phyloP scores from a whole-genome alignment of 2,329 filamentous ascomycete genomes.

The Aspergillus arachidicola region DNA sequence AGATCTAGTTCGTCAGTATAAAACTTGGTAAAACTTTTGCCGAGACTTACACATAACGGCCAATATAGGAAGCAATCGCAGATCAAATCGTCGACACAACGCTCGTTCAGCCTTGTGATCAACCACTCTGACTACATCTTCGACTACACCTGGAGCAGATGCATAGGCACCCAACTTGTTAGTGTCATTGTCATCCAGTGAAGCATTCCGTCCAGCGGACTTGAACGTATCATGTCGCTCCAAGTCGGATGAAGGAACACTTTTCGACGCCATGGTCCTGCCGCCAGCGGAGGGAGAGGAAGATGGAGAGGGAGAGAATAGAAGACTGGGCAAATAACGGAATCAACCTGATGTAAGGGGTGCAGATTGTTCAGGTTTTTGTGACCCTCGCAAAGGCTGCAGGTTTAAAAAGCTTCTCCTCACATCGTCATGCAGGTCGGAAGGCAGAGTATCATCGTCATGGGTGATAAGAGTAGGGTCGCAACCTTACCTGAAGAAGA shows the following conservation, averaged over 20 bases:
- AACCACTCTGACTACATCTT: slow-evolving; percentile 37
- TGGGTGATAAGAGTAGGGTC: slow-evolving; percentile 9
- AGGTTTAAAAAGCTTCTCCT: neutral
- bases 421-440: neutral
- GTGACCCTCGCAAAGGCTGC: neutral
- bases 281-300: neutral
- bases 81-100: slow-evolving; percentile 57
- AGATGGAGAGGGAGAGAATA: neutral
- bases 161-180: slow-evolving; percentile 14
- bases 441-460: slow-evolving; percentile 9
- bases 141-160: slow-evolving; percentile 19
- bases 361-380: neutral
- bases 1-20: slow-evolving; percentile 46
- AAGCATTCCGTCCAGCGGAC: slow-evolving; percentile 7
- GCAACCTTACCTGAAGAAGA: slow-evolving; percentile 6
- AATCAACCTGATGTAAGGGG: neutral
- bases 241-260: neutral
- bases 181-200: slow-evolving; percentile 18
- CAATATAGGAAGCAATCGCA: slow-evolving; percentile 57
- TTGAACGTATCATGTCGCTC: slow-evolving; percentile 11
- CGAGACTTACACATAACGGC: slow-evolving; percentile 56
- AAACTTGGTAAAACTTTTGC: neutral
- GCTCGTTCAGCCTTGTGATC: slow-evolving; percentile 51
- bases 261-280: slow-evolving; percentile 7
- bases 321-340: neutral